Conservation (phyloP, 148 eudicot genomes). For the Tetragonia tetragonoides region DNA sequence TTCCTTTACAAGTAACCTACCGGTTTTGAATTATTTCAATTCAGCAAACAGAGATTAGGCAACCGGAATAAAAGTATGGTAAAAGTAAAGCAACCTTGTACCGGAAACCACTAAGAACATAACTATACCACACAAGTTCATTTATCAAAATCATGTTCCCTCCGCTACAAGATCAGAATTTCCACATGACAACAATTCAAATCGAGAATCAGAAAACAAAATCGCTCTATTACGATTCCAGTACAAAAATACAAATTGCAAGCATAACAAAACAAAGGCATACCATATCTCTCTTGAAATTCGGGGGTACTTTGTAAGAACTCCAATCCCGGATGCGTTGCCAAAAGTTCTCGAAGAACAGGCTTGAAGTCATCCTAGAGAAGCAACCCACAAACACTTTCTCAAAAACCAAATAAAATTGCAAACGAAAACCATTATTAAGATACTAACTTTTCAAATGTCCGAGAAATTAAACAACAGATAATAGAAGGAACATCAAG, state of each 20-base stretch:
- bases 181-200: neutral
- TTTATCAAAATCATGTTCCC: neutral
- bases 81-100: neutral
- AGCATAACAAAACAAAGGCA: neutral
- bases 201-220: neutral
- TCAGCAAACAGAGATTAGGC: neutral
- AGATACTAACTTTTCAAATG: neutral
- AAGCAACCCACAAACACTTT: neutral
- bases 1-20: neutral
- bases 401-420: neutral
- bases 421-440: neutral
- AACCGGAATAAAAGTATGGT: neutral
- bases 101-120: neutral
- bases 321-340: slow-evolving; percentile 93
- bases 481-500: neutral
- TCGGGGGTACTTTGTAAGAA: slow-evolving; percentile 92
- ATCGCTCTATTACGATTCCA: neutral
- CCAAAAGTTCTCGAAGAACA: slow-evolving; percentile 82
- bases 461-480: neutral
- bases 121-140: neutral
- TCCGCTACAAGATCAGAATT: neutral
- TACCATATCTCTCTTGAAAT: slow-evolving; percentile 98
- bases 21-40: neutral
- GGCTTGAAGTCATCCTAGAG: slow-evolving; percentile 87
- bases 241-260: neutral